phyloP scores from a whole-genome alignment of 148 eudicot species.

The Rhododendron vialii region DNA sequence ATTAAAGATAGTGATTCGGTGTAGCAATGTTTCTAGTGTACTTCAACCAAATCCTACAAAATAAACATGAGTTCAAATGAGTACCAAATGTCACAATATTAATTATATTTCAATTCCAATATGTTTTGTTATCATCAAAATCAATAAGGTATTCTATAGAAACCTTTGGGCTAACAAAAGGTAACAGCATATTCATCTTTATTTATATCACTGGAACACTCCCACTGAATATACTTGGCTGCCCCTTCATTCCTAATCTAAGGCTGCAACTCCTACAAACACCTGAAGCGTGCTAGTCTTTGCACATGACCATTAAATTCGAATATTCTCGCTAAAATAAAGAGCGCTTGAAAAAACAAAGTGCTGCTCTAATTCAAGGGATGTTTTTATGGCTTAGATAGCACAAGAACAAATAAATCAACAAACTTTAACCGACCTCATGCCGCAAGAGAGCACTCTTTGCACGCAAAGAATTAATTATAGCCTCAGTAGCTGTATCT shows the following conservation, averaged over 20 bases:
- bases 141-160: no score
- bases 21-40: no score
- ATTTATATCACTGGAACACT: neutral
- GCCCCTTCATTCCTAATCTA: neutral
- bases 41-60: no score
- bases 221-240: neutral
- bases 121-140: no score
- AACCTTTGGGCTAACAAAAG: no score
- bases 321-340: neutral
- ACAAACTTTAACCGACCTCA: conserved; percentile 49
- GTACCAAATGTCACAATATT: no score
- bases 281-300: neutral
- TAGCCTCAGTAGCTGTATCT: conserved; percentile 68
- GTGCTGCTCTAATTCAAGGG: neutral
- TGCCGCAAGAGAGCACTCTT: conserved; percentile 85
- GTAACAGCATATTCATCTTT: neutral
- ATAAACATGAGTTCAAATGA: no score
- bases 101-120: no score
- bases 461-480: conserved; percentile 75
- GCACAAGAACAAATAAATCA: neutral
- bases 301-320: neutral
- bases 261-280: neutral
- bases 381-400: neutral
- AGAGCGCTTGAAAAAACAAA: neutral
- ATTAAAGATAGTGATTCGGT: no score